Base-by-base conservation (phyloP, 2,329 filamentous ascomycete genomes). In the Ophiobolus disseminans region DNA sequence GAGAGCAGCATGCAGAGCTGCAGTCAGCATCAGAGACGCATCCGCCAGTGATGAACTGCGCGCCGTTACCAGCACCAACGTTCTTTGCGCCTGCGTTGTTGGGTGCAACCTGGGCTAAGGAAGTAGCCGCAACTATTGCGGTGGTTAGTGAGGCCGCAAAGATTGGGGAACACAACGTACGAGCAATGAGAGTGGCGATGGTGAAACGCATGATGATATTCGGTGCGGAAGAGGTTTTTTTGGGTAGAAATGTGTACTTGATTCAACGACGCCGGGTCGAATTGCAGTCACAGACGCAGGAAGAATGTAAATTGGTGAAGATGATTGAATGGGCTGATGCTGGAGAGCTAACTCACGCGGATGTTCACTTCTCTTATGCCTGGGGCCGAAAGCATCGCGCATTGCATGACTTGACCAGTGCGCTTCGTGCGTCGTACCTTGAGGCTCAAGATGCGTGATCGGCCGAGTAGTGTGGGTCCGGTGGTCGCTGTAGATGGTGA, bases 21-120 rank as follows among this genome's bases (percentile, higher is more conserved):
- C 66, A 69, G 38, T 69, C 66, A 11, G 63, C 66, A 17, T 67
- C 50, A 5, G 60, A 48, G 2, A 65, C 61, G 38, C 66, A 69
- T 5, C 63, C 65, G 36, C 65, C 66, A 1, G 66, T 69, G 43
- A 69, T 68, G 52, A 69, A 69, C 19, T 69, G 65, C 1, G 60
- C 42, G 43, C 58, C 61, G 39, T 66, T 55, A 19, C 65, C 66
- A 0, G 53, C 41, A 8, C 66, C 65, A 38, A 69, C 65, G 39
- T 63, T 68, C 25, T 48, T 52, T 9, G 66, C 55, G 37, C 65
- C 63, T 0, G 63, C 66, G 21, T 55, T 50, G 54, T 69, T 69
- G 54, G 62, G 61, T 1, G 60, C 63, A 13, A 66, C 50, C 38
- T 58, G 51, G 1, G 57, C 57, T 43, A 62, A 39, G 31, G 56